Conservation (phyloP, 2,329 filamentous ascomycete genomes). For the Exophiala sp. region DNA sequence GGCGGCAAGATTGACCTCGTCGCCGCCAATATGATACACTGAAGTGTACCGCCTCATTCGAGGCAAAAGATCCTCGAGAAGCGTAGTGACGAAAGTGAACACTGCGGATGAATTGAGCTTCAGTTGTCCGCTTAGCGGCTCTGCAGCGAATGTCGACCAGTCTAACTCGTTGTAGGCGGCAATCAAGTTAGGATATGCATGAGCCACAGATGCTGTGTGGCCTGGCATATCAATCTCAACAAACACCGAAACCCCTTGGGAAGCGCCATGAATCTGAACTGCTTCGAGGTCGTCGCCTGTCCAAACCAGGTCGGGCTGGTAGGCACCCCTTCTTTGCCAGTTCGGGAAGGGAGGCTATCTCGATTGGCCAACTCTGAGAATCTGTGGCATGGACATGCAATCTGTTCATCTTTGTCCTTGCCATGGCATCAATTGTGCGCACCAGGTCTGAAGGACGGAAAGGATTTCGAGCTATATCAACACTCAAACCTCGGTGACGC, state of each 20-base stretch:
- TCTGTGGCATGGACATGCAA: conserved; percentile 55
- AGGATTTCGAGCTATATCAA: conserved; percentile 71
- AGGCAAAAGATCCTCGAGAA: conserved; percentile 72
- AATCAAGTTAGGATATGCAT: conserved; percentile 65
- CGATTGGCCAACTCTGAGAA: conserved; percentile 61
- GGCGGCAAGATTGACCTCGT: conserved; percentile 74
- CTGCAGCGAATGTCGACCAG: conserved; percentile 49
- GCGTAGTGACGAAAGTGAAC: conserved; percentile 61
- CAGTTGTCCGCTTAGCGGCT: conserved; percentile 58
- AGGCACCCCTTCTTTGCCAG: conserved; percentile 68
- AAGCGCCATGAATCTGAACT: conserved; percentile 64
- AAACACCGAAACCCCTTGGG: conserved; percentile 64
- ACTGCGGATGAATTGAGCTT: conserved; percentile 70
- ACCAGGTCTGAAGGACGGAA: conserved; percentile 62
- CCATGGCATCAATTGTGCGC: conserved; percentile 69
- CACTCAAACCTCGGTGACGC: conserved; percentile 68
- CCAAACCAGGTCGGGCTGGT: conserved; percentile 62
- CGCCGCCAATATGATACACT: conserved; percentile 81
- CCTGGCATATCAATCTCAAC: conserved; percentile 78
- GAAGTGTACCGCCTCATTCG: conserved; percentile 61
- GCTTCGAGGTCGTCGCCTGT: conserved; percentile 56
- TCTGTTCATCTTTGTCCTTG: conserved; percentile 52
- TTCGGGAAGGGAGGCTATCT: conserved; percentile 67
- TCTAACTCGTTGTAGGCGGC: conserved; percentile 54
- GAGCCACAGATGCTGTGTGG: conserved; percentile 63